These are phyloP conservation scores for Cyberlindnera maritima DNA, from an alignment of 805 yeast genomes.

Conservation along the genomic window DNA sequence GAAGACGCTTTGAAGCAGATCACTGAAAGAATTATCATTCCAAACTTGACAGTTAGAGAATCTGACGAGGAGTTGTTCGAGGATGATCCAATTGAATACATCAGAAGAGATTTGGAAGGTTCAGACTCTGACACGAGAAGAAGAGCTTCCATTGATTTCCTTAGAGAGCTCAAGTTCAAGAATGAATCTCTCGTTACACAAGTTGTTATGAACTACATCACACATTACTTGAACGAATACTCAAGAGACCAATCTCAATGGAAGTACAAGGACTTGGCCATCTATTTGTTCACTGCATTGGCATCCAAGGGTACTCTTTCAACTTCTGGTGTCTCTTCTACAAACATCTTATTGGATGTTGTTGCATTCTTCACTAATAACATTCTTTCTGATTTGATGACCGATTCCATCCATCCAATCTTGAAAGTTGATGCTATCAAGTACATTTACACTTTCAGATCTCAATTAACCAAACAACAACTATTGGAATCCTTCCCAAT, in stretches of 20 bases:
- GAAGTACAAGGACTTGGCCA: constrained; percentile 85
- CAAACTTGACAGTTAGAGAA: constrained; percentile 82
- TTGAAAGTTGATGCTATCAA: constrained; percentile 90
- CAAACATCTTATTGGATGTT: constrained; percentile 81
- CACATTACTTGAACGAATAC: constrained; percentile 57
- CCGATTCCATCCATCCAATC: constrained; percentile 61
- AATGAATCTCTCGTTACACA: constrained; percentile 73
- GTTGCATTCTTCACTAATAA: constrained; percentile 79
- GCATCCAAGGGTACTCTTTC: constrained; percentile 93
- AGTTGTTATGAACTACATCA: constrained; percentile 70
- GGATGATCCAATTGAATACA: constrained; percentile 94
- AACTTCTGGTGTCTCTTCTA: constrained; percentile 79
- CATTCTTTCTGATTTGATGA: constrained; percentile 79
- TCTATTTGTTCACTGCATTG: constrained; percentile 79
- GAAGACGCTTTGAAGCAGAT: constrained; percentile 69
- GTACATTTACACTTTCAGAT: constrained; percentile 84
- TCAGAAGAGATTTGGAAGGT: constrained; percentile 92
- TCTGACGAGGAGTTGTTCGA: constrained; percentile 91
- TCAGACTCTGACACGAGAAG: constrained; percentile 91
- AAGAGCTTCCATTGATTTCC: constrained; percentile 87
- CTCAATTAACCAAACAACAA: constrained; percentile 87
- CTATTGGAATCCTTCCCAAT: constrained; percentile 76
- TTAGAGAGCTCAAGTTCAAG: constrained; percentile 79
- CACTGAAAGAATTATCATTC: constrained; percentile 79
- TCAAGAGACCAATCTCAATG: constrained; percentile 52